Percentiles rank a stretch among this genome's conserved stretches.
Conservation (phyloP, 2,329 filamentous ascomycete species). For the Clonostachys byssicola region DNA sequence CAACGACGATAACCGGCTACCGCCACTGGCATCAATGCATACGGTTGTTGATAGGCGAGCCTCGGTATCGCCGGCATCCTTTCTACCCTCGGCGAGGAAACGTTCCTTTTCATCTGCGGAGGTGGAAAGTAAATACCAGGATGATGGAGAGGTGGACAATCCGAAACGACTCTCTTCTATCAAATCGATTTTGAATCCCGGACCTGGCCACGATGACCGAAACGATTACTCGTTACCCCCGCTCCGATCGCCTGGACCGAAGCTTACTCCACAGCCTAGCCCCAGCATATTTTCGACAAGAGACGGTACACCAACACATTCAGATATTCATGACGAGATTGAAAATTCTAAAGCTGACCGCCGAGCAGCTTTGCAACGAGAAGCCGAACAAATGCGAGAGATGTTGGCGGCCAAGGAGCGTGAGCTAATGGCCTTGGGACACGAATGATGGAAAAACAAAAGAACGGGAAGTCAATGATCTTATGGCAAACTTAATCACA, state of each 20-base stretch:
- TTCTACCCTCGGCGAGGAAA: conserved; percentile 57
- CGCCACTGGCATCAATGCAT: conserved; percentile 46
- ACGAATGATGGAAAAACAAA: conserved; percentile 5
- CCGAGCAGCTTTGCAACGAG: conserved; percentile 61
- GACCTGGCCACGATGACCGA: conserved; percentile 22
- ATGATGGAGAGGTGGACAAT: conserved; percentile 36
- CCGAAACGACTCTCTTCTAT: conserved; percentile 69
- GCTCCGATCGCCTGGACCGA: conserved; percentile 36
- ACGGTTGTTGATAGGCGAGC: conserved; percentile 44
- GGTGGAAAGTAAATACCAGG: conserved; percentile 33
- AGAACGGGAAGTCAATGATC: neutral
- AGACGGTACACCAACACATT: conserved; percentile 14
- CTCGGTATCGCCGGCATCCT: conserved; percentile 57
- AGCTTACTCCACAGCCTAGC: conserved; percentile 32
- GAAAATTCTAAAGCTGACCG: conserved; percentile 56
- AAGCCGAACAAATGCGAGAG: conserved; percentile 73
- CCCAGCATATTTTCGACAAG: conserved; percentile 30
- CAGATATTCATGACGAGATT: conserved; percentile 30
- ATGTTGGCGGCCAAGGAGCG: conserved; percentile 69
- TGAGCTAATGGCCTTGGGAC: conserved; percentile 47
- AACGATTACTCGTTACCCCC: conserved; percentile 34
- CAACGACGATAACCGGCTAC: conserved; percentile 53
- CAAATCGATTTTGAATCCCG: conserved; percentile 68
- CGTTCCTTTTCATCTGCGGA: conserved; percentile 63
- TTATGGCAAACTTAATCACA: neutral